Evolutionary conservation across 257 asterid species (phyloP), one percentile per base, ranked within the genome.

Genomic region (Fraxinus americana): DNA sequence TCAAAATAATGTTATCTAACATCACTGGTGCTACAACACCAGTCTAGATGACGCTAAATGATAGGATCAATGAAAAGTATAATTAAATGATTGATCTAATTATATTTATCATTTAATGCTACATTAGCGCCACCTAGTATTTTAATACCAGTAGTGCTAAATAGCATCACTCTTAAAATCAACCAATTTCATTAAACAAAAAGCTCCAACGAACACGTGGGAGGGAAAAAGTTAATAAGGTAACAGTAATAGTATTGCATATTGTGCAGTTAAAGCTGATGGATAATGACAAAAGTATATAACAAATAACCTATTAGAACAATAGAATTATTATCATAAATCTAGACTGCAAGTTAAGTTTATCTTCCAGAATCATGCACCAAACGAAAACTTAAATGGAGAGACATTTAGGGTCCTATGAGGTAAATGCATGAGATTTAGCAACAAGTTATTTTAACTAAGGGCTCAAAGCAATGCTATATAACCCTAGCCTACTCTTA

Each of bases 181-280:
- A 41, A 10, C 48, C 48, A 9, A 41, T 41, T 39, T 39, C 48
- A 41, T 9, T 41, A 10, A 9, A 41, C 48, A 41, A 41, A 41
- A 41, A 9, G 48, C 48, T 41, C 14, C 48, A 10, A 41, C 2
- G 50, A 41, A 41, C 50, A 10, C 9, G 50, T 10, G 27, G 27
- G 68, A 23, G 34, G 34, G 68, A 23, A 63, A 63, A 11, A 27
- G 12, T 19, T 35, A 63, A 27, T 63, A 63, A 63, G 35, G 35
- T 63, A 27, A 25, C 34, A 63, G 17, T 63, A 25, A 63, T 63
- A 63, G 69, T 25, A 27, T 63, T 10, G 29, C 69, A 63, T 9
- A 27, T 63, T 63, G 17, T 63, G 27, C 16, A 76, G n/a, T 34
- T 34, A 81, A 81, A 41, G 61, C 35, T 39, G 32, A 75, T 68